Evolutionary conservation across 2,329 filamentous ascomycete genomes (phyloP).

Genomic region (Pseudogymnoascus sp.): DNA sequence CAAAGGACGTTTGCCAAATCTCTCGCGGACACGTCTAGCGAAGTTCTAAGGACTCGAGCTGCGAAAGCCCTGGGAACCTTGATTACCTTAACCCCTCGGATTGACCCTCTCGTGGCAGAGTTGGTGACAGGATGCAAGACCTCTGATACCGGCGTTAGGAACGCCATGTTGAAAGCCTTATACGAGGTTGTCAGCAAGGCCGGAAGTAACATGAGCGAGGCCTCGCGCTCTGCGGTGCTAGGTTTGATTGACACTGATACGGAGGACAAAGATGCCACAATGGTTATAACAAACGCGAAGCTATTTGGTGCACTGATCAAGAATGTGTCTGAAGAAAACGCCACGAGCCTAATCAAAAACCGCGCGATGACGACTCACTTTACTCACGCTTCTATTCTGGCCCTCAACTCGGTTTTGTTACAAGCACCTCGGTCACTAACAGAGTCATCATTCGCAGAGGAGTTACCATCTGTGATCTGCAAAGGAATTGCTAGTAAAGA

Average conservation of each 20-base stretch:
- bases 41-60: slow-evolving; percentile 75
- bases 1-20: slow-evolving; percentile 97
- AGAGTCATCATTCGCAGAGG: slow-evolving; percentile 57
- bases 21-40: slow-evolving; percentile 85
- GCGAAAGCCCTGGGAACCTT: slow-evolving; percentile 90
- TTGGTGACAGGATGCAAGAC: slow-evolving; percentile 95
- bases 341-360: slow-evolving; percentile 51
- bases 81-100: slow-evolving; percentile 89
- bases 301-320: slow-evolving; percentile 84
- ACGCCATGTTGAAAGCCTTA: slow-evolving; percentile 92
- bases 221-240: slow-evolving; percentile 77
- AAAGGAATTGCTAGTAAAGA: slow-evolving; percentile 71
- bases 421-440: slow-evolving; percentile 68
- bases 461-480: slow-evolving; percentile 68
- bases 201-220: slow-evolving; percentile 87
- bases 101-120: slow-evolving; percentile 88
- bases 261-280: slow-evolving; percentile 64
- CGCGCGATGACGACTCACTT: slow-evolving; percentile 72
- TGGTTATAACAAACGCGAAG: slow-evolving; percentile 84
- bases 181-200: slow-evolving; percentile 96
- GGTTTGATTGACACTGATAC: slow-evolving; percentile 78
- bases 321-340: slow-evolving; percentile 67
- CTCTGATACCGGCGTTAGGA: slow-evolving; percentile 74
- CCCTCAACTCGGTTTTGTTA: slow-evolving; percentile 78
- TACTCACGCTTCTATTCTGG: slow-evolving; percentile 71